A percentile compares a stretch with the other conserved stretches of the same genome.
phyloP scores from a whole-genome alignment of 2,329 filamentous ascomycete species.

The Phoma sp. region DNA sequence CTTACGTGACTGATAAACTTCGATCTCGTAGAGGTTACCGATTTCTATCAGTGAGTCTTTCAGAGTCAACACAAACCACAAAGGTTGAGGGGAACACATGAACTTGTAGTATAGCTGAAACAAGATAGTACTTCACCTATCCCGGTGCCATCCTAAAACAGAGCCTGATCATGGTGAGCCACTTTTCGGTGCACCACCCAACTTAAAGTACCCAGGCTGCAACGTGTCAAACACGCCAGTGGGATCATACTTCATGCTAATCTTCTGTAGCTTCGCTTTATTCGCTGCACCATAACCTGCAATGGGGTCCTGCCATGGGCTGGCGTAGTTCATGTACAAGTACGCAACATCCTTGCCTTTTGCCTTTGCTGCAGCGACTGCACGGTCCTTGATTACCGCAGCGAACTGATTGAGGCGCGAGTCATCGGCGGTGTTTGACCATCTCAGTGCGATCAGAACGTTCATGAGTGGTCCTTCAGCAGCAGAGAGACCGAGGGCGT shows the following conservation, averaged over 20 bases:
- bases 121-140: no score
- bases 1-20: no score
- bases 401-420: conserved; percentile 27
- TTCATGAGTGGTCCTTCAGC: conserved; percentile 31
- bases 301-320: conserved; percentile 52
- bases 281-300: conserved; percentile 53
- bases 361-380: conserved; percentile 10
- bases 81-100: no score
- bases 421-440: conserved; percentile 34
- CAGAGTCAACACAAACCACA: no score
- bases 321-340: conserved; percentile 59
- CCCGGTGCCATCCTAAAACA: no score
- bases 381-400: conserved; percentile 23
- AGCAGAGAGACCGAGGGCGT: conserved; percentile 38
- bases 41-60: no score
- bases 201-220: conserved; percentile 34
- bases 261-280: conserved; percentile 25
- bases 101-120: no score
- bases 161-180: conserved; percentile 3
- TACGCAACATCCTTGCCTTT: conserved; percentile 21
- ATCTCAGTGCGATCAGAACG: conserved; percentile 25
- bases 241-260: conserved; percentile 32
- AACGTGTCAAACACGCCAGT: conserved; percentile 27
- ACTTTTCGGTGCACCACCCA: conserved; percentile 24
- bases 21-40: no score